These are phyloP conservation scores for Sporothrix mexicana DNA, from an alignment of 2,329 filamentous ascomycete species.

Conservation along the genomic window DNA sequence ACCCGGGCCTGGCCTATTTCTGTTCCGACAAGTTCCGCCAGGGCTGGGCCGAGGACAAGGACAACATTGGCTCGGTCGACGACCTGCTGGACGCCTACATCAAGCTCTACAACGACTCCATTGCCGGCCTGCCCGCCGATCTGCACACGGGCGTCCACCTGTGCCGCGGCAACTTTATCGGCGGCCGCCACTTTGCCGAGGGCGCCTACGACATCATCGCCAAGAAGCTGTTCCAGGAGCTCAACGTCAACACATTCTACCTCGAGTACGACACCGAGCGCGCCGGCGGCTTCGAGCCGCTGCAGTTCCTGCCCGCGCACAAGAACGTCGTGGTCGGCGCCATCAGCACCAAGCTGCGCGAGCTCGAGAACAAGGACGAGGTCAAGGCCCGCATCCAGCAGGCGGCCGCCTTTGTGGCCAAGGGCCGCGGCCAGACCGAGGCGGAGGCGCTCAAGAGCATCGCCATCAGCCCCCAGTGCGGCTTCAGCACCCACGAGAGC, in stretches of 20 bases:
- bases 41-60: slow-evolving; percentile 65
- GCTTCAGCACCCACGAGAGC: slow-evolving; percentile 70
- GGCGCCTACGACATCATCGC: slow-evolving; percentile 70
- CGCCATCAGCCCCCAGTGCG: slow-evolving; percentile 72
- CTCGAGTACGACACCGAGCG: slow-evolving; percentile 55
- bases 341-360: slow-evolving; percentile 45
- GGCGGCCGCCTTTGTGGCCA: slow-evolving; percentile 69
- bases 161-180: slow-evolving; percentile 66
- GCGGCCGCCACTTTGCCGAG: slow-evolving; percentile 67
- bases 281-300: slow-evolving; percentile 68
- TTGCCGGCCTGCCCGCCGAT: slow-evolving; percentile 64
- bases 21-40: slow-evolving; percentile 71
- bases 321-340: slow-evolving; percentile 69
- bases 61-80: slow-evolving; percentile 65
- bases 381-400: slow-evolving; percentile 61
- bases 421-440: slow-evolving; percentile 64
- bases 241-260: slow-evolving; percentile 64
- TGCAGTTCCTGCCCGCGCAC: slow-evolving; percentile 61
- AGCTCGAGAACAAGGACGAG: slow-evolving; percentile 53
- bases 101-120: slow-evolving; percentile 74
- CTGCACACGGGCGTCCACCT: slow-evolving; percentile 76
- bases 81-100: slow-evolving; percentile 73
- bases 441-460: slow-evolving; percentile 69
- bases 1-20: slow-evolving; percentile 68
- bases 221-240: slow-evolving; percentile 62